These are phyloP conservation scores for Pichia sp. DNA, from an alignment of 1,139 yeast genomes.

Conservation along the genomic window DNA sequence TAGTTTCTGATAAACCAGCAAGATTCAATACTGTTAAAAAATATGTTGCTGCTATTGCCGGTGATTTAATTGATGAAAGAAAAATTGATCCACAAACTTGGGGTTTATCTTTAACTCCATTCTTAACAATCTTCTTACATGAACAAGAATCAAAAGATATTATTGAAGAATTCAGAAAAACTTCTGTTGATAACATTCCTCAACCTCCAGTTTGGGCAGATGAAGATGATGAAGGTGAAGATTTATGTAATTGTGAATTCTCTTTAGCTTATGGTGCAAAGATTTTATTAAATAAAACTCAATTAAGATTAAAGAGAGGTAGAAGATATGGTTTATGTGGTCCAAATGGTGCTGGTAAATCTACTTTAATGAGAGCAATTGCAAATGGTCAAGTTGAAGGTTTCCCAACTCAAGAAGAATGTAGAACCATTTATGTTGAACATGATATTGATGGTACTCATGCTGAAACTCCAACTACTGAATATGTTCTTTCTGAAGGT, in stretches of 20 bases:
- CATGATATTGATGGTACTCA: constrained; percentile 98
- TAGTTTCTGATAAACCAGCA: constrained; percentile 61
- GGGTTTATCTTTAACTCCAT: constrained; percentile 83
- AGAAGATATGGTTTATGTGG: constrained; percentile 99
- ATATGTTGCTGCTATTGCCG: constrained; percentile 94
- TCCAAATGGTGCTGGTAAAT: constrained; percentile 99
- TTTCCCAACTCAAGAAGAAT: constrained; percentile 98
- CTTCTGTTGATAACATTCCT: constrained; percentile 97
- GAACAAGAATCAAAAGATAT: constrained; percentile 85
- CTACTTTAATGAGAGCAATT: constrained; percentile 98
- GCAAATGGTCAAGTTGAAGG: constrained; percentile 99
- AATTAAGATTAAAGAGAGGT: constrained; percentile 97
- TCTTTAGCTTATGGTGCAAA: constrained; percentile 99
- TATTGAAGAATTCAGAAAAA: constrained; percentile 91
- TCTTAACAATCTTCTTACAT: constrained; percentile 92
- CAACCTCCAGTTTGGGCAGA: constrained; percentile 93
- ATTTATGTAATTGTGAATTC: constrained; percentile 99
- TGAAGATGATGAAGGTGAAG: constrained; percentile 99
- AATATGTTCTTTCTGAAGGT: constrained; percentile 56
- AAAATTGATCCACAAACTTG: constrained; percentile 88
- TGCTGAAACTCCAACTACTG: constrained; percentile 89
- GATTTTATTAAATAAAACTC: constrained; percentile 98
- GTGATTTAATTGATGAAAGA: constrained; percentile 98
- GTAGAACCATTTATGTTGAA: constrained; percentile 98
- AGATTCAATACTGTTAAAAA: constrained; percentile 73